Evolutionary conservation across 2,329 filamentous ascomycete genomes (phyloP), one percentile per base, ranked within the genome.

Genomic region (Daldinia sp.): DNA sequence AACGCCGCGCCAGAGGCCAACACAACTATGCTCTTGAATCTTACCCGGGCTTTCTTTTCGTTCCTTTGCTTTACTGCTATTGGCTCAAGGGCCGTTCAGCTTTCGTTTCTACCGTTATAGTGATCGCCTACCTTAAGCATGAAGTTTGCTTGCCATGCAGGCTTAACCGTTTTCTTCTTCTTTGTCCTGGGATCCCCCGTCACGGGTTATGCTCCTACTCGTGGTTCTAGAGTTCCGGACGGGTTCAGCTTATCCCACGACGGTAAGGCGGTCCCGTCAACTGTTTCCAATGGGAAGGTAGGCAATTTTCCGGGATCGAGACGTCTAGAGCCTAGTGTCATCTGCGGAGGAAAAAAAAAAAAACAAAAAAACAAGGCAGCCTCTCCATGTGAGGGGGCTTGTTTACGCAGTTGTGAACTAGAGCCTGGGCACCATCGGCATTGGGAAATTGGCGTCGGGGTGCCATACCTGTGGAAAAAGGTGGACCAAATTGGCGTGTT

Each of bases 41-140:
- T 49, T 25, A 1, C 51, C 51, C 25, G 54, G 34, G 32, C 32
- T 37, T 58, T 39, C 47, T 54, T 58, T 63, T 53, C 27, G 11
- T 45, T 37, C 53, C 43, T 37, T 17, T 21, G 15, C 19, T 19
- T 21, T 13, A n/a, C 17, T 29, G 45, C 3, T 32, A 61, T 56
- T 64, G 61, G 61, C 27, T 11, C 21, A 34, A 29, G 34, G 29
- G 23, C 8, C n/a, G 15, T 47, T 64, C 56, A 63, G 57, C 63
- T 63, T 57, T 41, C 11, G 15, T 41, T n/a, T 58, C 61, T 64
- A 64, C 55, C 10, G 7, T 43, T 58, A 58, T 66, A 59, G 54
- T 61, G 61, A 67, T 67, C 64, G 64, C 61, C 64, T 61, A 67
- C 57, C 61, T 60, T 34, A 19, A 19, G 52, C 30, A 41, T 21